Percentiles rank a stretch among this genome's conserved stretches.
Conservation (phyloP, 352 stramenopile species). For the Globisporangium nagaii region DNA sequence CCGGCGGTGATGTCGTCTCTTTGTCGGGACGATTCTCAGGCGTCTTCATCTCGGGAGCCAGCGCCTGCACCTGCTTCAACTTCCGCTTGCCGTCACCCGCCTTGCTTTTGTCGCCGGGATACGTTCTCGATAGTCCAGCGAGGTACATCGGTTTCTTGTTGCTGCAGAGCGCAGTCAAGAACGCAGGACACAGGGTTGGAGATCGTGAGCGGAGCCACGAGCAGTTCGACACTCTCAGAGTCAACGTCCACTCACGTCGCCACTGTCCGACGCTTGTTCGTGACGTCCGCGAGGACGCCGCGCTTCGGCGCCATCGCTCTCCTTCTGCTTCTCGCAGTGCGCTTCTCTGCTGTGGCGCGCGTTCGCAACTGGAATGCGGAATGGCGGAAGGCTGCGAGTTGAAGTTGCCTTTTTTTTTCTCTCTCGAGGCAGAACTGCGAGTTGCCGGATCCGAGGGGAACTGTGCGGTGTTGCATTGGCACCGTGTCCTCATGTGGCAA, state of each 20-base stretch:
- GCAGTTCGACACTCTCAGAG: neutral
- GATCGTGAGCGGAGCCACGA: neutral
- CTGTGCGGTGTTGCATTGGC: neutral
- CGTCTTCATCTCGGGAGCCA: neutral
- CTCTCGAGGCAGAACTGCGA: neutral
- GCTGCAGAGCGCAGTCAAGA: neutral
- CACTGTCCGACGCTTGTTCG: neutral
- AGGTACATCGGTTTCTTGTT: neutral
- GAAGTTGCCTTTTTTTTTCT: slow-evolving; percentile 11
- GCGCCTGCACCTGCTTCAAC: neutral
- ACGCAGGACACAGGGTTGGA: neutral
- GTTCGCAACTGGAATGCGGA: neutral
- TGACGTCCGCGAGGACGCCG: neutral
- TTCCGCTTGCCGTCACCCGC: no score
- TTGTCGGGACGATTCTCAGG: neutral
- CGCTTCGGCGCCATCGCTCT: neutral
- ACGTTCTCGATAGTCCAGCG: neutral
- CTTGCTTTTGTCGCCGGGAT: neutral
- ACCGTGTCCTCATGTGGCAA: neutral
- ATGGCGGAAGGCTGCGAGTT: neutral
- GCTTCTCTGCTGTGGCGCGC: neutral
- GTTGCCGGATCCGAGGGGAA: slow-evolving; percentile 4
- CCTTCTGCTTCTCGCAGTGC: neutral
- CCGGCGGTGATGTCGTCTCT: neutral
- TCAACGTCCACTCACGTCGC: neutral